Conservation (phyloP, 495 filamentous ascomycete species). For the Hyaloscypha finlandica region DNA sequence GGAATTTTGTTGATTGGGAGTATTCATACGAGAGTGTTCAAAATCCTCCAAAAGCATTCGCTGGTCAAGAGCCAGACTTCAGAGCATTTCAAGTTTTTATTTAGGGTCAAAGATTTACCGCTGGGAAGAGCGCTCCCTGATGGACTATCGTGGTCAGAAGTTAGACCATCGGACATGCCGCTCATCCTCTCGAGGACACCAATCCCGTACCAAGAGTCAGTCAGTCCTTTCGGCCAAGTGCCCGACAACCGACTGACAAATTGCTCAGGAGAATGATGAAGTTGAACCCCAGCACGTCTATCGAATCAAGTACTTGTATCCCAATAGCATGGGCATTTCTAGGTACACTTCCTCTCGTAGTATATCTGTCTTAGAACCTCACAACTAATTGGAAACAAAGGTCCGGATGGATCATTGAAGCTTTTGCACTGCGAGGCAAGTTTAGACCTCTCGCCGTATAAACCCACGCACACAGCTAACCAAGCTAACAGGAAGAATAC, state of each 20-base stretch:
- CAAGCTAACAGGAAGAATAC: constrained; percentile 28
- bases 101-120: constrained; percentile 36
- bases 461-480: not conserved
- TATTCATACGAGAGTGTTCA: constrained; percentile 37
- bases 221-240: constrained; percentile 2
- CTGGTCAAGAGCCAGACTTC: constrained; percentile 12
- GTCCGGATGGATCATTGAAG: constrained; percentile 38
- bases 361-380: constrained; percentile 17
- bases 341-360: constrained; percentile 24
- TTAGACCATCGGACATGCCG: constrained; percentile 36
- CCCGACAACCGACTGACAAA: not conserved
- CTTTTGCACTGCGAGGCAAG: constrained; percentile 40
- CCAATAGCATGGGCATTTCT: constrained; percentile 45
- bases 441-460: not conserved
- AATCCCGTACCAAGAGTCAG: constrained; percentile 41
- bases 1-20: constrained; percentile 35
- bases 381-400: constrained; percentile 30
- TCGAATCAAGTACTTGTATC: not conserved
- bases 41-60: constrained; percentile 25
- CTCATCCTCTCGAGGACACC: constrained; percentile 38
- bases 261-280: not conserved
- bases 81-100: constrained; percentile 47
- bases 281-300: not conserved
- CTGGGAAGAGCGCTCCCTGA: constrained; percentile 18
- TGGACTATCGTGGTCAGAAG: constrained; percentile 38